A percentile compares a stretch with the other conserved stretches of the same genome.
phyloP scores from a whole-genome alignment of 2,329 filamentous ascomycete genomes.

The Fusarium succisae region DNA sequence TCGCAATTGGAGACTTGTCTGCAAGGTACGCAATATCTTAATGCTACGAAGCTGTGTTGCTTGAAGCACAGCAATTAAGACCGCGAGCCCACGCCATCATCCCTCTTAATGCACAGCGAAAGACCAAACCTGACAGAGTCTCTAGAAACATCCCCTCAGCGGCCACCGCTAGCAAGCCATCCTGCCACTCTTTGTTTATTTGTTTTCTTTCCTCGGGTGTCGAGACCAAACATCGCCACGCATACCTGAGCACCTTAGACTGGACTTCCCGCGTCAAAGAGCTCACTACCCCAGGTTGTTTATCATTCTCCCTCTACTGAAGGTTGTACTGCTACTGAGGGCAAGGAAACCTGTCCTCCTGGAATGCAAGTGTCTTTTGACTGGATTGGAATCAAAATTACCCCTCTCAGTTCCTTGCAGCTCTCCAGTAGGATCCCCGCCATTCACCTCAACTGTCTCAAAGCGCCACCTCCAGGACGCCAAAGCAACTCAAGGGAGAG shows the following conservation, averaged over 20 bases:
- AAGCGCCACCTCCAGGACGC: constrained; percentile 45
- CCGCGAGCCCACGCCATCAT: constrained; percentile 15
- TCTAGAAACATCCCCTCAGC: constrained; percentile 4
- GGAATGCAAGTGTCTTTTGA: constrained; percentile 52
- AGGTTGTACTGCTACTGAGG: constrained; percentile 33
- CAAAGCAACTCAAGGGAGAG: constrained; percentile 49
- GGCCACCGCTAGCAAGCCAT: constrained; percentile 35
- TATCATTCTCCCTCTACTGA: constrained; percentile 15
- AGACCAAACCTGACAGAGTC: constrained; percentile 22
- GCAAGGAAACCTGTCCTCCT: constrained; percentile 45
- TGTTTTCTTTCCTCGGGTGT: constrained; percentile 23
- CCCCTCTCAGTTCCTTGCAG: constrained; percentile 46
- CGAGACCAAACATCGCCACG: constrained; percentile 34
- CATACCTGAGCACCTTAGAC: constrained; percentile 34
- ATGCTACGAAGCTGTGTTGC: constrained; percentile 1
- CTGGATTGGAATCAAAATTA: constrained; percentile 49
- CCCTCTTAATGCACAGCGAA: not conserved
- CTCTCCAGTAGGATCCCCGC: constrained; percentile 47
- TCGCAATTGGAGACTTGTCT: constrained; percentile 17
- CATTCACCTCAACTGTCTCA: constrained; percentile 49
- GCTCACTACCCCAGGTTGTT: constrained; percentile 37
- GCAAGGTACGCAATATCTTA: constrained; percentile 27
- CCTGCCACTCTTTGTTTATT: constrained; percentile 33
- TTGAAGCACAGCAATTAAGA: not conserved
- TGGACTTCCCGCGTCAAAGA: constrained; percentile 30